Conservation (phyloP, 139 green algal genomes). For the Desmodesmus armatus region DNA sequence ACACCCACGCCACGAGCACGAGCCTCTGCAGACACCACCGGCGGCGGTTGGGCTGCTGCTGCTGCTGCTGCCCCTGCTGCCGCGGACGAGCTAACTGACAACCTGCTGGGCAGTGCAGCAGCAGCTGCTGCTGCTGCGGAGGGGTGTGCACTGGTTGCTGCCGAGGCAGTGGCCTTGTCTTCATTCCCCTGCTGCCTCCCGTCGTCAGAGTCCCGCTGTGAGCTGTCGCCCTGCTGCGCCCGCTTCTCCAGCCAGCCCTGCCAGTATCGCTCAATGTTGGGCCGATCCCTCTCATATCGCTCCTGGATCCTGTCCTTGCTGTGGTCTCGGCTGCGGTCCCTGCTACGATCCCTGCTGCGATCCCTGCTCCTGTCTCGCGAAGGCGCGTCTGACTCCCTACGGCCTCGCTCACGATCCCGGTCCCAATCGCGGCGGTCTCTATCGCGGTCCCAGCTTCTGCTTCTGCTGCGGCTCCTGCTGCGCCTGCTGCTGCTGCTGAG, state of each 20-base stretch:
- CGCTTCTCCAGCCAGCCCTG: background rate
- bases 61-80: conserved; percentile 15
- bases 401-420: too few species aligned
- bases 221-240: background rate
- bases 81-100: background rate
- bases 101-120: background rate
- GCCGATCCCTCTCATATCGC: background rate
- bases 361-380: too few species aligned
- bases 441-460: too few species aligned
- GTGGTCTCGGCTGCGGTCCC: too few species aligned
- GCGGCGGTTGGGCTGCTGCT: background rate
- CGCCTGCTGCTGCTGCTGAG: background rate
- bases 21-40: too few species aligned
- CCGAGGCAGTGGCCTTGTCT: background rate
- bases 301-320: background rate
- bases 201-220: background rate
- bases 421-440: too few species aligned
- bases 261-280: background rate
- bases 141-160: background rate
- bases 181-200: background rate
- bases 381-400: too few species aligned
- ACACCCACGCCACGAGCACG: background rate
- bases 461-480: background rate
- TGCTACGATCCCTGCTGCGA: background rate
- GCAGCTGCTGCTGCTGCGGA: background rate